Evolutionary conservation across 768 basidiomycete species (phyloP), one percentile per base, ranked within the genome.

Genomic region (Termitomyces sp.): DNA sequence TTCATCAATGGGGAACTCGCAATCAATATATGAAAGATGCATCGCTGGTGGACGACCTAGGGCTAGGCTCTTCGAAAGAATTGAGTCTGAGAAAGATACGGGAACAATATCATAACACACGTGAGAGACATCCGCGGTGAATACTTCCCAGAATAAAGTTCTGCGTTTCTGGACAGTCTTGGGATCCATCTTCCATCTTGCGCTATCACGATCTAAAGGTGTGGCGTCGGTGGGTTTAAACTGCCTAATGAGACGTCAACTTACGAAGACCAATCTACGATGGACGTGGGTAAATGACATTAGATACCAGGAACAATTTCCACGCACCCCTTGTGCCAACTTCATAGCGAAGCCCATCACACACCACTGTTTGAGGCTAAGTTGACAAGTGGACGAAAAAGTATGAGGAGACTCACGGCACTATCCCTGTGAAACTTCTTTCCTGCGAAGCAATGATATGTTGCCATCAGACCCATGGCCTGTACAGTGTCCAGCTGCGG

Each of bases 11-110:
- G 86, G 85, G 48, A 81, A 79, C n/a, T 85, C 82, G 56, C 84
- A 84, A 57, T 87, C 85, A 18, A 84, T 74, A 52, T 85, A 86
- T 3, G 83, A 82, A 5, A 84, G 67, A 12, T 79, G 77, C 53
- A 84, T 80, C 2, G 82, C 80, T 4, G 85, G 84, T 4, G 85
- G 85, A 27, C 85, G 77, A 22, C 85, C 85, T 6, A 84, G 68
- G 13, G 78, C 77, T 51, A 87, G 69, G 66, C 83, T 81, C 85
- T 87, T 57, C 7, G 33, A 16, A 26, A 54, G 27, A 44, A 6
- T 22, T 49, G 40, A 48, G 34, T 44, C 26, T 12, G 3, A 37
- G 20, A 27, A 24, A 37, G 30, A n/a, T 20, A 12, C 24, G 1
- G 16, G 18, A 3, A 30, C n/a, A n/a, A 64, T 30, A 36, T 24